Evolutionary conservation across 495 filamentous ascomycete species (phyloP), one percentile per base, ranked within the genome.

Genomic region (Aspergillus asperescens): DNA sequence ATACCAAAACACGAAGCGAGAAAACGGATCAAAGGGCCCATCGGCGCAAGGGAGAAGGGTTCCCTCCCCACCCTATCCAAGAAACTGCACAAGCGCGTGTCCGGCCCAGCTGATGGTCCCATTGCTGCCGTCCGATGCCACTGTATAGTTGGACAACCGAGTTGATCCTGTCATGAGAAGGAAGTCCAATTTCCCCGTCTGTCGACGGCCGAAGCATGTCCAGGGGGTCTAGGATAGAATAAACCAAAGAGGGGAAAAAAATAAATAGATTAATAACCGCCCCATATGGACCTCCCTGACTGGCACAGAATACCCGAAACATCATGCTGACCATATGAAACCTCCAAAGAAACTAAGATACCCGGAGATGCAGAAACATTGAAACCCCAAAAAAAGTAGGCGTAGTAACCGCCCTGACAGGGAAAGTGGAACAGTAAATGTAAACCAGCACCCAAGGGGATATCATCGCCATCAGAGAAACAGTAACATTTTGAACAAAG

Each of bases 341-440:
- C 12, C 25, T n/a, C n/a, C 7, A 28, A 51, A 40, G 25, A 22
- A 20, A 42, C 3, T 3, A n/a, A 27, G 6, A 51, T 23, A 35
- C 12, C 24, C 8, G 19, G 23, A 18, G 7, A 50, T 39, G 24
- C 18, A 22, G 7, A 49, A 47, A 52, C 22, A 54, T 23, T 42
- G 13, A n/a, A 35, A 27, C n/a, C n/a, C 52, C 25, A 34, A 16
- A 38, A 42, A 52, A 37, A 51, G 13, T 47, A 38, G 31, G 24
- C 16, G 16, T 44, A 34, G 42, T n/a, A 28, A 47, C 6, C 16
- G 27, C 16, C 34, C 19, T 34, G 56, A 55, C 25, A 60, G 56
- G 52, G 50, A 58, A 65, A 66, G 54, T 60, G 57, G 59, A 60
- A 58, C 44, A 54, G 60, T 44, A 40, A 54, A 48, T 50, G 39